Percentiles rank a stretch among this genome's conserved stretches.
phyloP scores from a whole-genome alignment of 495 filamentous ascomycete species.

The Penicillium roqueforti region DNA sequence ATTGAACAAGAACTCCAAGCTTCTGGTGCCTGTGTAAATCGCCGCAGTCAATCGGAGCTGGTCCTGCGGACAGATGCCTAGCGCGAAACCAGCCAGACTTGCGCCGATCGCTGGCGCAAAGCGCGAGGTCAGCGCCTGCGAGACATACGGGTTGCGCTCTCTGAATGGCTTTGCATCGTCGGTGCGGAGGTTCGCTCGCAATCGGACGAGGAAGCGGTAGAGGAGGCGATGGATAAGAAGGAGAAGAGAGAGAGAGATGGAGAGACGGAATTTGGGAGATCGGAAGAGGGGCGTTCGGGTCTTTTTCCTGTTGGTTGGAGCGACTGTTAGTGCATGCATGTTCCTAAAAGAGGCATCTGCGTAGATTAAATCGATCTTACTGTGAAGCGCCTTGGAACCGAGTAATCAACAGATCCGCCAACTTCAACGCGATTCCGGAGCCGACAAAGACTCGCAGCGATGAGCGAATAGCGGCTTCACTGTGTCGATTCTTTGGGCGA shows the following conservation, averaged over 20 bases:
- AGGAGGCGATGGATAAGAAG: slow-evolving; percentile 84
- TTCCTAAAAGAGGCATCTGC: background rate
- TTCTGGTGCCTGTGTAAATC: slow-evolving; percentile 72
- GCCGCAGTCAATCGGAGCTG: slow-evolving; percentile 75
- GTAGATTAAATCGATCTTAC: slow-evolving; percentile 19
- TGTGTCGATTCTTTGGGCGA: slow-evolving; percentile 61
- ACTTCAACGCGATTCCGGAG: slow-evolving; percentile 64
- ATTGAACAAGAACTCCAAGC: slow-evolving; percentile 85
- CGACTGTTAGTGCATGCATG: background rate
- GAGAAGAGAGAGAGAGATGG: slow-evolving; percentile 75
- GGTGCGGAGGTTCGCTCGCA: slow-evolving; percentile 73
- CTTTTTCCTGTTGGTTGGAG: slow-evolving; percentile 28
- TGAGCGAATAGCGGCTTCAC: slow-evolving; percentile 71
- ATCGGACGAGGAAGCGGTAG: slow-evolving; percentile 79
- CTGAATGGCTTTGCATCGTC: slow-evolving; percentile 73
- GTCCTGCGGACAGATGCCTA: slow-evolving; percentile 72
- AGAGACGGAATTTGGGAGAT: slow-evolving; percentile 70
- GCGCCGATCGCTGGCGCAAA: slow-evolving; percentile 86
- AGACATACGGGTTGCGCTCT: slow-evolving; percentile 71
- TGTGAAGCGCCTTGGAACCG: slow-evolving; percentile 38
- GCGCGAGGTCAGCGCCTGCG: slow-evolving; percentile 68
- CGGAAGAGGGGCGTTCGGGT: slow-evolving; percentile 54
- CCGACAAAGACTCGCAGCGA: slow-evolving; percentile 72
- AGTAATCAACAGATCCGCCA: slow-evolving; percentile 55
- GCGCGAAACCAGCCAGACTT: slow-evolving; percentile 73